A percentile compares a stretch with the other conserved stretches of the same genome.
Evolutionary conservation across 192 early-diverging fungal species (phyloP).

Genomic region (Chytriomyces confervae): DNA sequence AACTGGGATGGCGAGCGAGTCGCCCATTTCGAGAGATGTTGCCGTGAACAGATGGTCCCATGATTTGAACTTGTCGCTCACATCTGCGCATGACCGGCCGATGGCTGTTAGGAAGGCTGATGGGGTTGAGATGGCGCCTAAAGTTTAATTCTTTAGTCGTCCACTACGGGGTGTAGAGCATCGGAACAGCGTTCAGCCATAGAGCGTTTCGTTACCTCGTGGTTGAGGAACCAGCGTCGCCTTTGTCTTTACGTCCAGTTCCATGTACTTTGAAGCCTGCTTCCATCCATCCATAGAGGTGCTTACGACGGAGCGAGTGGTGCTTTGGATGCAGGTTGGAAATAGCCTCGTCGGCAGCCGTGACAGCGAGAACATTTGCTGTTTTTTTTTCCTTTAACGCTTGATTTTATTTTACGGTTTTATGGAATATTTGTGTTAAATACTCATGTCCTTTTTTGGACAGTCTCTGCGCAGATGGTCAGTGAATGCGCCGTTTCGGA

Average conservation of each 20-base stretch:
- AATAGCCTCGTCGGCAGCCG: no score
- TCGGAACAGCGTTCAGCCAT: neutral
- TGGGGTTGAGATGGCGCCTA: slow-evolving; percentile 20
- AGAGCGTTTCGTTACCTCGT: slow-evolving; percentile 31
- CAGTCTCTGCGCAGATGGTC: no score
- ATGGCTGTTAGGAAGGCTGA: slow-evolving; percentile 50
- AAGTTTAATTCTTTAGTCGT: neutral
- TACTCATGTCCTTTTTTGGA: no score
- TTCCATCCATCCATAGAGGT: slow-evolving; percentile 36
- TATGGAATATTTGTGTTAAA: no score
- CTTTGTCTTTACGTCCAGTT: slow-evolving; percentile 23
- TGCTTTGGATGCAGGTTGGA: neutral
- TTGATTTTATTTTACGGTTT: no score
- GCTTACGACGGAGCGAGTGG: slow-evolving; percentile 4
- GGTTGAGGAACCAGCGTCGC: slow-evolving; percentile 37
- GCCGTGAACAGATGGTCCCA: slow-evolving; percentile 57
- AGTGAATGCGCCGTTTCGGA: no score
- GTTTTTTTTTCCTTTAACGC: no score
- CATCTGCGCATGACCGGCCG: slow-evolving; percentile 45
- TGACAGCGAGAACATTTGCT: no score
- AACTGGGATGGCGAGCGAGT: slow-evolving; percentile 49
- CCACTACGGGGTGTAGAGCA: neutral
- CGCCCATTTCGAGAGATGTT: slow-evolving; percentile 47
- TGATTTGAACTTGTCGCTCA: slow-evolving; percentile 53
- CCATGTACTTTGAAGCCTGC: slow-evolving; percentile 22